Evolutionary conservation across 805 yeast species (phyloP).

Genomic region (Debaryomyces tyrocola): DNA sequence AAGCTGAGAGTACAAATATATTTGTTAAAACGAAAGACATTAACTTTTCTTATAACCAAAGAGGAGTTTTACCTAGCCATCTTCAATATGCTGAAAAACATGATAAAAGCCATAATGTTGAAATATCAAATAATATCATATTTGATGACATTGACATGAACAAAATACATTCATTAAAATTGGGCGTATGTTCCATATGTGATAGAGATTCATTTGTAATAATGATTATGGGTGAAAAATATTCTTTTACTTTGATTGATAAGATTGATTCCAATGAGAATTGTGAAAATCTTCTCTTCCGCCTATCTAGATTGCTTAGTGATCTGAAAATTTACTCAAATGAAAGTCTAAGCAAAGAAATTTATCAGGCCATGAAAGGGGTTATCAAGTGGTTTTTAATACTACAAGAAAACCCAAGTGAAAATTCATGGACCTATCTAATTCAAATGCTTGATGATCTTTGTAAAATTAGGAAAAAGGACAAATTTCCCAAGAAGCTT

Average conservation of each 20-base stretch:
- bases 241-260: conserved; percentile 24
- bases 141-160: conserved; percentile 14
- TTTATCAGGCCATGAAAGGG: conserved; percentile 17
- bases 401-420: conserved; percentile 25
- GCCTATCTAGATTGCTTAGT: conserved; percentile 15
- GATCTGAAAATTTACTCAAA: conserved; percentile 6
- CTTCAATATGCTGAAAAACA: not conserved
- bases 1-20: conserved; percentile 30
- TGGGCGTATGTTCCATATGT: conserved; percentile 15
- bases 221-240: conserved; percentile 19
- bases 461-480: not conserved
- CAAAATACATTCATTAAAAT: conserved; percentile 11
- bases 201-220: conserved; percentile 13
- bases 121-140: conserved; percentile 13
- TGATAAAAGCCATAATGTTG: not conserved
- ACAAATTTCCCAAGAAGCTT: conserved; percentile 1
- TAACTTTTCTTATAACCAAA: not conserved
- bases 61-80: not conserved
- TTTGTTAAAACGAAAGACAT: conserved; percentile 9
- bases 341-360: conserved; percentile 6
- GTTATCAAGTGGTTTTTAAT: conserved; percentile 34
- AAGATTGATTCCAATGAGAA: conserved; percentile 15
- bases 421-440: conserved; percentile 15
- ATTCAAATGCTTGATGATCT: conserved; percentile 11
- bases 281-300: conserved; percentile 16